phyloP scores from a whole-genome alignment of 257 asterid species.

The Striga asiatica region DNA sequence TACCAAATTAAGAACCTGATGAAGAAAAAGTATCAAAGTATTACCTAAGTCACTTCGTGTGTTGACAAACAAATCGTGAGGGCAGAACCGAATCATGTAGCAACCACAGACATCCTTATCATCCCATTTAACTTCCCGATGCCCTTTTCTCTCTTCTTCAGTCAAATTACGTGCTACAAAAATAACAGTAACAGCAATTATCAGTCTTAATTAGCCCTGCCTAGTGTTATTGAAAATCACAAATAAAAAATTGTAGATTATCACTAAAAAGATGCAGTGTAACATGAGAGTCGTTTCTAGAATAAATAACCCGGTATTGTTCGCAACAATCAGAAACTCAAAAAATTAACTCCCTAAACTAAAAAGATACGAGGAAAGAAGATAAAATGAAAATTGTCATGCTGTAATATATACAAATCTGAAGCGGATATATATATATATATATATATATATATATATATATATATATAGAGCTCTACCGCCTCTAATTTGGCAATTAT shows the following conservation, averaged over 20 bases:
- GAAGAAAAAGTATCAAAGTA: not conserved
- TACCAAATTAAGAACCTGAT: not conserved
- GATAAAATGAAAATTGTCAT: not conserved
- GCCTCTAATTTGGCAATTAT: not conserved
- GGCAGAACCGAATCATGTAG: slow-evolving; percentile 95
- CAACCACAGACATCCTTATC: slow-evolving; percentile 83
- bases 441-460: too few relatives aligned
- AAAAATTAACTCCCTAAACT: not conserved
- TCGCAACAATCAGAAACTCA: not conserved
- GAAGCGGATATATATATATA: too few relatives aligned
- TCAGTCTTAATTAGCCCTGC: not conserved
- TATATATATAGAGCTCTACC: too few relatives aligned
- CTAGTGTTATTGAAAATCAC: not conserved
- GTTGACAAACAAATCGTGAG: slow-evolving; percentile 93
- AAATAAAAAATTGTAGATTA: not conserved
- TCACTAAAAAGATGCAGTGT: not conserved
- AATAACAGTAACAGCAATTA: slow-evolving; percentile 5
- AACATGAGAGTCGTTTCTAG: not conserved
- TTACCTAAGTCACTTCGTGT: slow-evolving; percentile 89
- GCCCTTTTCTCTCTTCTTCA: slow-evolving; percentile 85
- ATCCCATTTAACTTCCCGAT: slow-evolving; percentile 84
- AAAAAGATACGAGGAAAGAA: not conserved
- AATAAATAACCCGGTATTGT: too few relatives aligned
- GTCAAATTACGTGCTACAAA: slow-evolving; percentile 79
- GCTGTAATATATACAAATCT: not conserved